Percentiles rank a stretch among this genome's conserved stretches.
These are phyloP conservation scores for Annulohypoxylon bovei DNA, from an alignment of 495 filamentous ascomycete genomes.

Conservation along the genomic window DNA sequence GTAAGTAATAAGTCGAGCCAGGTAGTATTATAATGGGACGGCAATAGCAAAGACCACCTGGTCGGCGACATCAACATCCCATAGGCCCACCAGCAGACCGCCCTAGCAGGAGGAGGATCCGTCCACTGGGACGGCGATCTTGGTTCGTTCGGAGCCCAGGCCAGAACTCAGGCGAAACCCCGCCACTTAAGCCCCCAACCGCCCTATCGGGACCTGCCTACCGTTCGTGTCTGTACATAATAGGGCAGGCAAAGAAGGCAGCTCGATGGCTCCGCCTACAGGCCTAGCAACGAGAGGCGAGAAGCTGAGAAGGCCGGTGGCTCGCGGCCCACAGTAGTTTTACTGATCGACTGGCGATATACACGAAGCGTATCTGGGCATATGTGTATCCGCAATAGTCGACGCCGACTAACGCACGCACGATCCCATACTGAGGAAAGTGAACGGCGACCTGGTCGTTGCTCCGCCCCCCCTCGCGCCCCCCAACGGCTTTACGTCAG, in stretches of 20 bases:
- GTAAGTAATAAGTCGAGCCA: too few relatives aligned
- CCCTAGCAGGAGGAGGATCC: slow-evolving; percentile 6
- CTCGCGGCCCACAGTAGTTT: background rate
- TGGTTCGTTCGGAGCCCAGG: slow-evolving; percentile 11
- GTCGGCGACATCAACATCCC: slow-evolving; percentile 6
- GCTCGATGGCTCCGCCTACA: too few relatives aligned
- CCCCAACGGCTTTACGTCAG: background rate
- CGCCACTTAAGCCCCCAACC: slow-evolving; percentile 17
- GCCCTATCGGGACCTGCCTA: slow-evolving; percentile 25
- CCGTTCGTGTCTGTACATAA: background rate
- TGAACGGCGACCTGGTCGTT: background rate
- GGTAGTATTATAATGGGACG: background rate
- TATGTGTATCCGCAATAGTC: background rate
- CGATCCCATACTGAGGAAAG: background rate
- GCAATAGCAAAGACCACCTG: background rate
- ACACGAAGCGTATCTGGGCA: background rate
- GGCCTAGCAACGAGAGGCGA: too few relatives aligned
- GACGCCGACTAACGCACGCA: background rate
- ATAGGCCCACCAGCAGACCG: slow-evolving; percentile 7
- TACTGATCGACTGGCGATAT: background rate
- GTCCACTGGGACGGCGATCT: slow-evolving; percentile 16
- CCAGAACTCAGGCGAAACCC: background rate
- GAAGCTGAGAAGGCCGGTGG: background rate
- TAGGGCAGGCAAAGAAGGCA: background rate
- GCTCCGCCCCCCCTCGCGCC: background rate